Evolutionary conservation across 768 basidiomycete species (phyloP).

Genomic region (Gloeopeniophorella convolvens): DNA sequence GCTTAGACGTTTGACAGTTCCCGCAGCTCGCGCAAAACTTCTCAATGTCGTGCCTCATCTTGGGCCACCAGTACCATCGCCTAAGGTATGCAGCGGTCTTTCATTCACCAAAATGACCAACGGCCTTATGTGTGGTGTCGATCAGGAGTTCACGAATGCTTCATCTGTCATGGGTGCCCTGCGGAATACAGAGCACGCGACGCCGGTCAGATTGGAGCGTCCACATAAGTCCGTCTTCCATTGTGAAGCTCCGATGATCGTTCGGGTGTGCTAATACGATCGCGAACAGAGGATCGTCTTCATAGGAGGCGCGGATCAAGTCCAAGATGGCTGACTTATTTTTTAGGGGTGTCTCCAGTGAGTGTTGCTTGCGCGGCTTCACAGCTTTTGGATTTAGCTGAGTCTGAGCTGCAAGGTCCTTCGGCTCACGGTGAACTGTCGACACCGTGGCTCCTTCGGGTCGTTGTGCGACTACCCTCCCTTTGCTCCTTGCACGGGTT

Average conservation of each 20-base stretch:
- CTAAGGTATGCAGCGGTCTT: slow-evolving; percentile 22
- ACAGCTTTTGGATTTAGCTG: too few relatives aligned
- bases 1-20: slow-evolving; percentile 14
- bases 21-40: slow-evolving; percentile 18
- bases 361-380: too few relatives aligned
- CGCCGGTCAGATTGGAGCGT: not conserved
- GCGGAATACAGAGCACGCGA: not conserved
- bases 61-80: slow-evolving; percentile 21
- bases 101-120: slow-evolving; percentile 21
- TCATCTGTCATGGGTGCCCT: not conserved
- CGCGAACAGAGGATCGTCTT: not conserved
- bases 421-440: too few relatives aligned
- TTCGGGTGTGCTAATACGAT: not conserved
- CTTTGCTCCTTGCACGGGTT: too few relatives aligned
- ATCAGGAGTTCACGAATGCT: slow-evolving; percentile 19
- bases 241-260: slow-evolving; percentile 3
- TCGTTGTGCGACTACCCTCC: too few relatives aligned
- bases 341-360: too few relatives aligned
- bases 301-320: not conserved
- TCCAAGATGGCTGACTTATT: not conserved
- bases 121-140: slow-evolving; percentile 19
- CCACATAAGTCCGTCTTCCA: not conserved
- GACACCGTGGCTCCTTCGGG: too few relatives aligned
- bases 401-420: too few relatives aligned
- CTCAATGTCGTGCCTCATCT: slow-evolving; percentile 12